Percentiles rank a stretch among this genome's conserved stretches.
These are phyloP conservation scores for Brasenia schreberi DNA, from an alignment of 164 flowering plant species.

Conservation along the genomic window DNA sequence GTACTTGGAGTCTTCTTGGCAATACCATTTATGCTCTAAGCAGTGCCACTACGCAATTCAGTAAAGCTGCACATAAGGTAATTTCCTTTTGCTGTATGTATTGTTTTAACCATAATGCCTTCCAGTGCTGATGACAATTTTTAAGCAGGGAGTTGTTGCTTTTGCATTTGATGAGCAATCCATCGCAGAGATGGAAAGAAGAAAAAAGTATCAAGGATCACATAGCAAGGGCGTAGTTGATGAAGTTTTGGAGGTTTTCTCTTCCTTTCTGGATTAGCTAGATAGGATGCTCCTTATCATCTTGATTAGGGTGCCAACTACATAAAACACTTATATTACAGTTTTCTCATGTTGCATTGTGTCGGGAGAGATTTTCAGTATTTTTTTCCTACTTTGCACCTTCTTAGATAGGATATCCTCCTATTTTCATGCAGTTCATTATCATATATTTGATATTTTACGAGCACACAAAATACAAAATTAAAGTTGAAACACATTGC, in stretches of 20 bases:
- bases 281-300: neutral
- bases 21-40: constrained; percentile 87
- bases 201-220: constrained; percentile 40
- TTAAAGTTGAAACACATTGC: no score
- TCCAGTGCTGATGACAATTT: neutral
- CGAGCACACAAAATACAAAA: no score
- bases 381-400: no score
- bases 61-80: constrained; percentile 96
- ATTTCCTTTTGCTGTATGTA: neutral
- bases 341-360: no score
- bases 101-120: neutral
- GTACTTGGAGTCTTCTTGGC: constrained; percentile 79
- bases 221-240: constrained; percentile 73
- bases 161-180: constrained; percentile 80
- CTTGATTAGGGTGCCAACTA: no score
- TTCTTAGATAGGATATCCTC: no score
- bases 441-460: no score
- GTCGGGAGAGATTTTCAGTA: no score
- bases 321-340: no score
- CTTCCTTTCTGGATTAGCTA: neutral
- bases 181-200: constrained; percentile 39
- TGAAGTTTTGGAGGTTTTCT: constrained; percentile 79
- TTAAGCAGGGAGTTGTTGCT: constrained; percentile 76
- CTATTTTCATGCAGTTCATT: no score
- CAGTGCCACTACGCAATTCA: constrained; percentile 95